Evolutionary conservation across 441 rosid species (phyloP).

Genomic region (Syzygium malaccense): DNA sequence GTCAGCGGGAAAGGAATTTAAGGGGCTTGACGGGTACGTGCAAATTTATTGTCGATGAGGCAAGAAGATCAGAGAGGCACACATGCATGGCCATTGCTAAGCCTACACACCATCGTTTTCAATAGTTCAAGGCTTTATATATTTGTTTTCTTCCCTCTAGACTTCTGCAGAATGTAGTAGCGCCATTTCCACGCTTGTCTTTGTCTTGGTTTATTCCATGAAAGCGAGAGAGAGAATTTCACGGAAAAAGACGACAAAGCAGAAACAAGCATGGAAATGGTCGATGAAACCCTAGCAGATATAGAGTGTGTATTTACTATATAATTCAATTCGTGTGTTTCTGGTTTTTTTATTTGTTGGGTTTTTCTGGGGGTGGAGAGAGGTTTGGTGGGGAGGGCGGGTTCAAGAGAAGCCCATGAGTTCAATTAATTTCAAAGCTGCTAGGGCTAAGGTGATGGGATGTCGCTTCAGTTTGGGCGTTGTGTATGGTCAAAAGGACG

Average conservation of each 20-base stretch:
- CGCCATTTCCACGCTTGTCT: conserved; percentile 49
- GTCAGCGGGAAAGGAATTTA: background rate
- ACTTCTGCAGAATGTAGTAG: background rate
- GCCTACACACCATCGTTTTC: background rate
- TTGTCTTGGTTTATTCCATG: background rate
- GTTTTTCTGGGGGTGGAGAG: background rate
- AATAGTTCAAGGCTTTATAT: background rate
- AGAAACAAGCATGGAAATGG: conserved; percentile 52
- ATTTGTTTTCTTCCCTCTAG: background rate
- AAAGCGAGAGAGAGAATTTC: background rate
- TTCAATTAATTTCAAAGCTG: conserved; percentile 18
- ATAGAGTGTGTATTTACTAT: background rate
- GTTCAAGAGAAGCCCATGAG: conserved; percentile 41
- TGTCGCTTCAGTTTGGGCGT: background rate
- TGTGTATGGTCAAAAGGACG: background rate
- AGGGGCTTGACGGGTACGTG: background rate
- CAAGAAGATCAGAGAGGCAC: background rate
- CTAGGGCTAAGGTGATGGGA: background rate
- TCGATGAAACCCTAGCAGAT: background rate
- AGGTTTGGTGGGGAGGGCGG: background rate
- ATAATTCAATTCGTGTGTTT: background rate
- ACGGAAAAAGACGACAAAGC: background rate
- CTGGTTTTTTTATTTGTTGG: background rate
- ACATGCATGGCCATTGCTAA: background rate
- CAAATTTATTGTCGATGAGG: background rate